Evolutionary conservation across 345 rosid species (phyloP), one percentile per base, ranked within the genome.

Genomic region (Populus alba): DNA sequence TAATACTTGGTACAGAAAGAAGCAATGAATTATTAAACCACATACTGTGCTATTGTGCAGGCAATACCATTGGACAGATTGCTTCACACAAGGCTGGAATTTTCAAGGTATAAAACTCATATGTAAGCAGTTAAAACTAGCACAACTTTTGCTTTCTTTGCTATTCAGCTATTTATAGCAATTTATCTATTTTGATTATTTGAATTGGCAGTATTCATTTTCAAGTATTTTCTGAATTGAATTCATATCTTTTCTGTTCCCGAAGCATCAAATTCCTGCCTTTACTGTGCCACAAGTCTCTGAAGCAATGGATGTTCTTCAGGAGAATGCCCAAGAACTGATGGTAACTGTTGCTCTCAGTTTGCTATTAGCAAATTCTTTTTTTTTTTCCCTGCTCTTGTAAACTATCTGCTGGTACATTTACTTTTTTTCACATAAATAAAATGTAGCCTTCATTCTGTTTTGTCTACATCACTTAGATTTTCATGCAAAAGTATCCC

Each of bases 1-100:
- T 5, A 72, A 75, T 57, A 47, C 69, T 15, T 35, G 38, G 70
- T 73, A 61, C n/a, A 65, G 53, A 47, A 53, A 29, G 33, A 33
- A 57, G 43, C 71, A 20, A 68, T 76, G 68, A 66, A 38, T 63
- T 62, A 51, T 76, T 70, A 71, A 77, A 78, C 72, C 17, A 45
- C 45, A 65, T 63, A 63, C 70, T 76, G 61, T 70, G 45, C 71
- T 83, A 73, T 76, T 73, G 20, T 82, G 65, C 87, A 94, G 98
- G 98, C 66, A 71, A 89, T 76, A 94, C 97, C 37, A 77, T 94
- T 72, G 86, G 87, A 78, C 70, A 90, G 78, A 94, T 94, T 78
- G 98, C 98, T 66, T 84, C 77, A 3, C 94, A 94, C 62, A 94
- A 94, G 85, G 98, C 98, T 75, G 98, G 98, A 70, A 90, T 94